phyloP scores from a whole-genome alignment of 768 basidiomycete genomes.

The Suillus discolor region DNA sequence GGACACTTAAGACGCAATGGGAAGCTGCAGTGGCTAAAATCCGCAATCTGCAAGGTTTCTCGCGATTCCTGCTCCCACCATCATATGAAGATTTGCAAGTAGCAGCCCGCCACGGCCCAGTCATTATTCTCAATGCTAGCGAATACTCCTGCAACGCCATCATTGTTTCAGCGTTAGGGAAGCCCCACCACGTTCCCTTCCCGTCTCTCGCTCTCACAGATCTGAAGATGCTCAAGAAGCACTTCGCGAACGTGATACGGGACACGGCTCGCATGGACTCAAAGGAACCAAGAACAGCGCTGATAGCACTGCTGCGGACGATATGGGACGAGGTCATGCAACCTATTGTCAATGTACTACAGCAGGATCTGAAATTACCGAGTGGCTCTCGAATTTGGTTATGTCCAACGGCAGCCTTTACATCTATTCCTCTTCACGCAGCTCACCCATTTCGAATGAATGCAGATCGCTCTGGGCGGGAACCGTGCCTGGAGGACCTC shows the following conservation, averaged over 20 bases:
- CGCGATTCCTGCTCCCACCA: constrained; percentile 19
- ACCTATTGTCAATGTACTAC: constrained; percentile 15
- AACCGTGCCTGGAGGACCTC: constrained; percentile 11
- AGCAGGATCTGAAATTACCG: constrained; percentile 1
- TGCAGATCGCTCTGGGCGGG: constrained; percentile 11
- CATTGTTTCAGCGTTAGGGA: constrained; percentile 5
- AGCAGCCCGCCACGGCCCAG: constrained; percentile 21
- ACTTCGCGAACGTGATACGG: background rate
- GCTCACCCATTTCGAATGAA: constrained; percentile 14
- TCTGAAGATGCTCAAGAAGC: background rate
- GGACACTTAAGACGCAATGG: constrained; percentile 10
- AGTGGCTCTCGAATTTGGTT: constrained; percentile 17
- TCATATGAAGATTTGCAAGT: constrained; percentile 12
- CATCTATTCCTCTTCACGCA: constrained; percentile 22
- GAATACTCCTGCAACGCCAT: constrained; percentile 18
- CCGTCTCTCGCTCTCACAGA: background rate
- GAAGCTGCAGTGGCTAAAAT: constrained; percentile 11
- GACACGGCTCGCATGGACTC: background rate
- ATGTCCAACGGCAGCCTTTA: constrained; percentile 16
- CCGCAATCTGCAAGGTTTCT: constrained; percentile 16
- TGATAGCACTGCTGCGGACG: background rate
- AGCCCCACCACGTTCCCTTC: constrained; percentile 1
- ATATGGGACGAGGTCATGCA: background rate
- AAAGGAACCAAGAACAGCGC: background rate
- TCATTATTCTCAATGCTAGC: constrained; percentile 20